Evolutionary conservation across 1,284 basidiomycete species (phyloP), one percentile per base, ranked within the genome.

Genomic region (Exobasidium cylindrosporum): DNA sequence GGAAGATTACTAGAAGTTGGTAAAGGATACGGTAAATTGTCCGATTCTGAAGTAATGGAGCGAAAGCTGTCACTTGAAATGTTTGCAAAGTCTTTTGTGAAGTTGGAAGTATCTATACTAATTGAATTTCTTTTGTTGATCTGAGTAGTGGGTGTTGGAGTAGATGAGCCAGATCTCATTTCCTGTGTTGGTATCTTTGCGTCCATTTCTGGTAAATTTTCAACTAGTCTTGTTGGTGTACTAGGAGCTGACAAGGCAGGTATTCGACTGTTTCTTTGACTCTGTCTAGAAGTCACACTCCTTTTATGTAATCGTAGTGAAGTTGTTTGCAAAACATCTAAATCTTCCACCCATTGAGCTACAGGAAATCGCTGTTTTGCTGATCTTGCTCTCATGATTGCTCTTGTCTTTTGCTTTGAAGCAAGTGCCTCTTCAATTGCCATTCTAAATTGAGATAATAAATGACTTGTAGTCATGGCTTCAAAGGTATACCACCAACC

Each of bases 301-400:
- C 26, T 14, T 50, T 50, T 24, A 28, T 50, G 47, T 4, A 50
- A 13, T 4, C 47, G 47, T 21, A 50, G 17, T 14, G 47, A 50
- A 28, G n/a, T 28, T 23, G 47, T 21, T 28, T 50, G 47, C 26
- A 50, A 28, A 14, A 50, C 26, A 14, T 50, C 47, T 28, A 50
- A 28, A 28, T 50, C 26, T 28, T 50, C 47, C 26, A 50, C n/a
- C 47, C 47, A 50, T 50, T 50, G 47, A 21, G 47, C 47, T 24
- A 50, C 47, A 24, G 47, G 47, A 24, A 50, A 50, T 24, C 47
- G 47, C 26, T 50, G 47, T 28, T 50, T 50, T 24, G 47, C 47
- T 24, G 47, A 21, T 50, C 47, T 50, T 24, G 47, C 47, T 24
- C 47, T 21, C 47, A 50, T 50, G 26, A 28, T 21, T 14, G 47